Evolutionary conservation across 331 rosid genomes (phyloP), one percentile per base, ranked within the genome.

Genomic region (Quercus lobata): DNA sequence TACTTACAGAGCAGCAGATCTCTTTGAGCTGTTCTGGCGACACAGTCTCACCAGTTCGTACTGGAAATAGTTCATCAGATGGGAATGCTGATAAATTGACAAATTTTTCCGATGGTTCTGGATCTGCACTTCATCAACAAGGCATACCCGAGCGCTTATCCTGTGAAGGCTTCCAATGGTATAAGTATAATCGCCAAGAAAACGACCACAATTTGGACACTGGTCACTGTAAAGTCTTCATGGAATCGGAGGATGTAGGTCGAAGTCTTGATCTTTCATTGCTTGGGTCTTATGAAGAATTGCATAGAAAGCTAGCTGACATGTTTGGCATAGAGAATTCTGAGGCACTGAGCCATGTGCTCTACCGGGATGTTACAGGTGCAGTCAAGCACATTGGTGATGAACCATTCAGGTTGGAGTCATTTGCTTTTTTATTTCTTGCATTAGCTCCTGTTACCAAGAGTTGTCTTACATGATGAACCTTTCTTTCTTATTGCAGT

Each of bases 241-340:
- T 89, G 91, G 96, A 91, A 63, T 90, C 91, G 0, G 92, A 93
- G 77, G 90, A 90, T 11, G 88, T 91, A 6, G 97, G 99, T 35
- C 91, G 93, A 74, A 88, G 92, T 41, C 81, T 90, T 37, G 92
- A 96, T 87, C 91, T 93, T 57, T 86, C 93, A 0, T 79, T 77
- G 76, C 90, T 91, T 14, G 80, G 81, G 4, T 95, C 97, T 12
- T 93, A 90, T 0, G 91, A 88, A 14, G 92, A 93, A 80, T 73
- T 91, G 76, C 44, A 78, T 72, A 78, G 87, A 76, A 91, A 91
- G 80, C 81, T 94, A 5, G 90, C 92, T 10, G 91, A 91, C 60
- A 89, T 95, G 98, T 96, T 90, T 79, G 90, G 89, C 78, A 89
- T 93, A 41, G 90, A 89, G 61, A 90, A 84, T 19, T 89, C 88